Evolutionary conservation across 345 rosid genomes (phyloP), one percentile per base, ranked within the genome.

Genomic region (Abelmoschus esculentus): DNA sequence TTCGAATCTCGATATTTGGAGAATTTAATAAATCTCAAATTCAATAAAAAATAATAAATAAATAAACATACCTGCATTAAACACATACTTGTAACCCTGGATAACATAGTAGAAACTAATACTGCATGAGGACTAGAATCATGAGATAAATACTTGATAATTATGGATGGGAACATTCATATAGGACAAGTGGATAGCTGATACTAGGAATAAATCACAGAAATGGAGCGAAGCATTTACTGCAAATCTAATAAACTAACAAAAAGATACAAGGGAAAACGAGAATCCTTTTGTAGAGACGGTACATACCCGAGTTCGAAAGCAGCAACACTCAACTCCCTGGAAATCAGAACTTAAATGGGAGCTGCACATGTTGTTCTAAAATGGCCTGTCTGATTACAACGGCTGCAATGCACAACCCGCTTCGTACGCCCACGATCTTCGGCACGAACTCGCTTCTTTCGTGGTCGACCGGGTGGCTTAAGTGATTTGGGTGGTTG

Each of bases 401-500:
- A 49, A 14, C 53, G 53, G 53, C 53, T 49, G n/a, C 53, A 49
- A 49, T 49, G 53, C 15, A 49, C 53, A 13, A 49, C 53, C 6
- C 53, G n/a, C 53, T 49, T 49, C n/a, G n/a, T 14, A 49, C 53
- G 53, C 6, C 53, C 53, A 49, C 17, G 53, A 49, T 49, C 53
- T 49, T 49, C 53, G 2, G 53, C 53, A 11, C 53, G 15, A 49
- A 49, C 53, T 49, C 53, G 53, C 53, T 50, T 50, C 55, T 50
- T 50, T n/a, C 19, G 7, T 50, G 99, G 98, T 76, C 99, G 80
- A 38, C 99, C 99, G 5, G 98, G 99, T 5, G 99, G 99, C 42
- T 98, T 87, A 40, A 98, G 93, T 65, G 89, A 90, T 72, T 89
- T 91, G 40, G 99, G 99, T 0, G 97, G 97, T 8, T 88, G 80